Evolutionary conservation across 345 rosid species (phyloP).

Genomic region (Sonneratia caseolaris): DNA sequence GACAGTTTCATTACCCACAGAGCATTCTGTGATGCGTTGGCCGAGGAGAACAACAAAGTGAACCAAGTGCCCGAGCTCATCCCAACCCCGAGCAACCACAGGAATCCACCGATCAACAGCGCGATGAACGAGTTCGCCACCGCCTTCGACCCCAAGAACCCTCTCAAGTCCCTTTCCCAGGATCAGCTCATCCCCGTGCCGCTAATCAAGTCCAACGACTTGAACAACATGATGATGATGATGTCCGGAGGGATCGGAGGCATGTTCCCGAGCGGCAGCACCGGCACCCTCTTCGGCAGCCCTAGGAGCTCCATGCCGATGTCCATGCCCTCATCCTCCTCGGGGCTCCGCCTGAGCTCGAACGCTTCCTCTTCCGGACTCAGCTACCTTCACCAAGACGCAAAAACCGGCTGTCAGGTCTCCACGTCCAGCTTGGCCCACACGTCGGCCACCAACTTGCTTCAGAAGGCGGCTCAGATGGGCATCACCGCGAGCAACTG

Average conservation of each 20-base stretch:
- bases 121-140: slow-evolving; percentile 24
- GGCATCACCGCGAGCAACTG: slow-evolving; percentile 57
- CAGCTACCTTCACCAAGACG: slow-evolving; percentile 33
- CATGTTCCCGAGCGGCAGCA: slow-evolving; percentile 41
- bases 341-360: slow-evolving; percentile 52
- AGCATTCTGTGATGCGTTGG: slow-evolving; percentile 64
- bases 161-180: slow-evolving; percentile 43
- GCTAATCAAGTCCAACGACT: slow-evolving; percentile 35
- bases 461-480: slow-evolving; percentile 67
- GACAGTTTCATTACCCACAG: slow-evolving; percentile 67
- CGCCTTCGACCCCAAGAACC: slow-evolving; percentile 29
- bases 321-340: slow-evolving; percentile 28
- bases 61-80: slow-evolving; percentile 16
- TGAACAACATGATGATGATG: neutral
- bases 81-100: neutral
- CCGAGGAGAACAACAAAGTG: slow-evolving; percentile 67
- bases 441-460: slow-evolving; percentile 63
- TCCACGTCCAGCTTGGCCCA: slow-evolving; percentile 23
- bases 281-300: slow-evolving; percentile 37
- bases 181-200: slow-evolving; percentile 44
- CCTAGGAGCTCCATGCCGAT: slow-evolving; percentile 25
- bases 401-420: slow-evolving; percentile 25
- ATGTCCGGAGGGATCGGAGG: slow-evolving; percentile 6
- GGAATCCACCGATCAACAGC: slow-evolving; percentile 18
- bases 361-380: slow-evolving; percentile 34